Percentiles rank a stretch among this genome's conserved stretches.
Conservation (phyloP, 2,329 filamentous ascomycete species). For the Neofusicoccum laricinum region DNA sequence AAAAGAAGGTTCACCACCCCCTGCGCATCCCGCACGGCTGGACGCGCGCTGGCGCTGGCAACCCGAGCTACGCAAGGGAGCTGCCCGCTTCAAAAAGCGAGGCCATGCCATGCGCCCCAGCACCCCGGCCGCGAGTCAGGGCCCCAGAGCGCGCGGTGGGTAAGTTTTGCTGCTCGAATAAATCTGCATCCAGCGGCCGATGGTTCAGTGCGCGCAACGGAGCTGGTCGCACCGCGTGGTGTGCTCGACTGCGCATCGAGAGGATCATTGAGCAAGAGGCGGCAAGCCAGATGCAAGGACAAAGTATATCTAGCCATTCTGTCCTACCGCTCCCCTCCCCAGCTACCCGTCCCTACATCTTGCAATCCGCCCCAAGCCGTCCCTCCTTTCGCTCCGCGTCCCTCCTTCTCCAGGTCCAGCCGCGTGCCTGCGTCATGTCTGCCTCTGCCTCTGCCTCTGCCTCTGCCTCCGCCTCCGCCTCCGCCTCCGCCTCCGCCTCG, state of each 20-base stretch:
- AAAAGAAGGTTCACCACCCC: constrained; percentile 16
- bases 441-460: constrained; percentile 9
- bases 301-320: constrained; percentile 16
- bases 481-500: constrained; percentile 3
- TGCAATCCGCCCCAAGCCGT: not conserved
- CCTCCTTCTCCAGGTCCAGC: not conserved
- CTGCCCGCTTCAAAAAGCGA: constrained; percentile 12
- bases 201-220: constrained; percentile 2
- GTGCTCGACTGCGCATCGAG: constrained; percentile 8
- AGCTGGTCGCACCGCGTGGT: constrained; percentile 13
- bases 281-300: constrained; percentile 14
- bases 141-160: not conserved
- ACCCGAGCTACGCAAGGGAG: constrained; percentile 2
- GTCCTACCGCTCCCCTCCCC: constrained; percentile 14
- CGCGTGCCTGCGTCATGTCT: constrained; percentile 6
- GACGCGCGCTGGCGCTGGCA: not conserved
- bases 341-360: constrained; percentile 13
- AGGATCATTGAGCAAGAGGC: not conserved
- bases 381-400: not conserved
- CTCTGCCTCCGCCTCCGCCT: constrained; percentile 16
- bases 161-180: constrained; percentile 11
- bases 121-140: constrained; percentile 11
- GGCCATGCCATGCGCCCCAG: not conserved
- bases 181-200: constrained; percentile 12
- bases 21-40: not conserved